Evolutionary conservation across 2,329 filamentous ascomycete species (phyloP).

Genomic region (Hypoxylon sp.): DNA sequence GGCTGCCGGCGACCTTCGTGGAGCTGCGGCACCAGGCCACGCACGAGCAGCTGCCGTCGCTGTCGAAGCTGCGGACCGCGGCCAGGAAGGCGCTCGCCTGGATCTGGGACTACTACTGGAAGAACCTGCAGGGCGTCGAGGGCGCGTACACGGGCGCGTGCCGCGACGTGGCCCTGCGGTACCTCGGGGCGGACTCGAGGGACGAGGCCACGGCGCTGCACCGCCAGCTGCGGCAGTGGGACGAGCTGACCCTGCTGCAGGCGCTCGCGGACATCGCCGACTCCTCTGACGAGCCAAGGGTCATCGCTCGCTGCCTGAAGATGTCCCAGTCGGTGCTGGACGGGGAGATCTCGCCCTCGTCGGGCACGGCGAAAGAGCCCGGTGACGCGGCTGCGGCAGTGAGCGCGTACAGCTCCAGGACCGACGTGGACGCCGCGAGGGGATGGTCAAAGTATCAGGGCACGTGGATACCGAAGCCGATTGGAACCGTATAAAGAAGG

Average conservation of each 20-base stretch:
- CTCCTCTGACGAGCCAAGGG: conserved; percentile 52
- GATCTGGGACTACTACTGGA: conserved; percentile 93
- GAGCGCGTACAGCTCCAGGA: conserved; percentile 37
- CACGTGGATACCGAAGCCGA: conserved; percentile 65
- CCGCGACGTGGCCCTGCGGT: conserved; percentile 49
- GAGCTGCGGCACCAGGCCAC: conserved; percentile 90
- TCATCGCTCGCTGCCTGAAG: conserved; percentile 55
- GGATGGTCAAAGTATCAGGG: conserved; percentile 61
- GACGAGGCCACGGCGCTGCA: conserved; percentile 32
- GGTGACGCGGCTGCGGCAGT: conserved; percentile 2
- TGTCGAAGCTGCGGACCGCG: conserved; percentile 75
- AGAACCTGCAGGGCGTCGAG: conserved; percentile 49
- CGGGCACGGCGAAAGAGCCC: not conserved
- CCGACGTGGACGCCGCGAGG: conserved; percentile 40
- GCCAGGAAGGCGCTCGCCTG: conserved; percentile 76
- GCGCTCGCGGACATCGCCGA: conserved; percentile 51
- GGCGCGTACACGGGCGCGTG: conserved; percentile 35
- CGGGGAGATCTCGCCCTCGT: conserved; percentile 27
- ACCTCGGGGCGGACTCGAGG: conserved; percentile 46
- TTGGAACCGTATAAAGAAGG: conserved; percentile 62
- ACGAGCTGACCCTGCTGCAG: conserved; percentile 48
- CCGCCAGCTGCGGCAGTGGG: conserved; percentile 49
- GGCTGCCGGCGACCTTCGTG: conserved; percentile 80
- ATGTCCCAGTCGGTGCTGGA: conserved; percentile 53
- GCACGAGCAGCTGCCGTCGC: conserved; percentile 83